Evolutionary conservation across 2,329 filamentous ascomycete species (phyloP), one percentile per base, ranked within the genome.

Genomic region (Bisporella sp.): DNA sequence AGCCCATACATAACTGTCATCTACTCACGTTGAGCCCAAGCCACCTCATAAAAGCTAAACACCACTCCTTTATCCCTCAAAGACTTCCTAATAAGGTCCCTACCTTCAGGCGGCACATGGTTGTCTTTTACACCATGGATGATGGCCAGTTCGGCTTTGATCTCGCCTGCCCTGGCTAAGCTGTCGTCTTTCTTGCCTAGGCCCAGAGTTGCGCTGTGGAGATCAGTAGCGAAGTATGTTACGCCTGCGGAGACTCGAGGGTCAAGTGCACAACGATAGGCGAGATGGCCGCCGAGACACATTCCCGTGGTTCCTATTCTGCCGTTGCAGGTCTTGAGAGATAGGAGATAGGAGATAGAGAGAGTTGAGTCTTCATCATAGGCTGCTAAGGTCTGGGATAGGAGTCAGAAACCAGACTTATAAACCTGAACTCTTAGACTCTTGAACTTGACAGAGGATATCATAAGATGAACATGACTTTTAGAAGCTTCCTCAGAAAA

Each of bases 101-200:
- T 78, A 2, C 91, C 91, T 40, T 79, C 79, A 37, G 89, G 82
- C 1, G 89, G 89, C 11, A 96, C 90, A 67, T 96, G 91, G 51
- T 84, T 95, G 68, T 96, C 91, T 66, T 86, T 84, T 68, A 95
- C 86, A 48, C 91, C 91, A 65, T 95, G 95, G 64, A 96, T 95
- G 82, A 96, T 86, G 52, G 88, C 77, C 12, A 93, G 71, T 68
- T 96, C 91, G 12, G 81, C 87, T 64, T 82, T 82, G 67, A 95
- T 85, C 58, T 85, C 81, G 5, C 69, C 66, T 12, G 88, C 77
- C 44, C 82, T 67, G 12, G 72, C 68, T 43, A 88, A 65, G 56
- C 57, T 61, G 61, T 87, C 78, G 63, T 87, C 84, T 28, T 73
- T 73, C 65, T 80, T 79, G 57, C 79, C 71, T 52, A 80, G 77